Conservation (phyloP, 208 protist species). For the Strigomonas galati region DNA sequence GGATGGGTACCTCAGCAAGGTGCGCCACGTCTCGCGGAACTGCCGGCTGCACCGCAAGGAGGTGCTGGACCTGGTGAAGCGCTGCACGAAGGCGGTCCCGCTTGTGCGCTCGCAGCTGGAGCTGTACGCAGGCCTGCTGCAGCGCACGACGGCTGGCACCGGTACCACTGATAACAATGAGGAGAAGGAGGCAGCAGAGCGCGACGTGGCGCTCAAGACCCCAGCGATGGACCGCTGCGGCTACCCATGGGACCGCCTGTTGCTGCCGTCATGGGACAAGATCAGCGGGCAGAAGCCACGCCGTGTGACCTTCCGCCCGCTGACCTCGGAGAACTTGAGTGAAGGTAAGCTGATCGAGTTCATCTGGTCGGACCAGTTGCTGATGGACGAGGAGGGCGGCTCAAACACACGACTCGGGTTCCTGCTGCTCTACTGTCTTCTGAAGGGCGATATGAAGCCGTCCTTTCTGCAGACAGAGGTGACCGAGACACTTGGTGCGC, state of each 20-base stretch:
- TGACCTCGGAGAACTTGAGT: slow-evolving; percentile 15
- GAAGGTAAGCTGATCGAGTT: slow-evolving; percentile 55
- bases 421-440: slow-evolving; percentile 79
- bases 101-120: slow-evolving; percentile 54
- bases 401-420: slow-evolving; percentile 74
- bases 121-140: slow-evolving; percentile 33
- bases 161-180: slow-evolving; percentile 4
- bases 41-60: slow-evolving; percentile 62
- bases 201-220: slow-evolving; percentile 25
- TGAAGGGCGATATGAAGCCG: slow-evolving; percentile 25
- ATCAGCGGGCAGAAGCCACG: slow-evolving; percentile 46
- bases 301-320: slow-evolving; percentile 45
- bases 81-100: slow-evolving; percentile 37
- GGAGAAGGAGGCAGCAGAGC: neutral
- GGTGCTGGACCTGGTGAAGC: slow-evolving; percentile 58
- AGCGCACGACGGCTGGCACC: neutral
- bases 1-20: slow-evolving; percentile 71
- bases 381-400: slow-evolving; percentile 78
- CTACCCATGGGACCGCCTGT: slow-evolving; percentile 57
- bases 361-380: slow-evolving; percentile 55
- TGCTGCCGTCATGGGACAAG: slow-evolving; percentile 40
- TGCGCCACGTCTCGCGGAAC: slow-evolving; percentile 71
- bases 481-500: slow-evolving; percentile 27
- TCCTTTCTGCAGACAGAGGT: slow-evolving; percentile 29
- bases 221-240: slow-evolving; percentile 49